Conservation (phyloP, 208 protist species). For the Porcisia hertigi region DNA sequence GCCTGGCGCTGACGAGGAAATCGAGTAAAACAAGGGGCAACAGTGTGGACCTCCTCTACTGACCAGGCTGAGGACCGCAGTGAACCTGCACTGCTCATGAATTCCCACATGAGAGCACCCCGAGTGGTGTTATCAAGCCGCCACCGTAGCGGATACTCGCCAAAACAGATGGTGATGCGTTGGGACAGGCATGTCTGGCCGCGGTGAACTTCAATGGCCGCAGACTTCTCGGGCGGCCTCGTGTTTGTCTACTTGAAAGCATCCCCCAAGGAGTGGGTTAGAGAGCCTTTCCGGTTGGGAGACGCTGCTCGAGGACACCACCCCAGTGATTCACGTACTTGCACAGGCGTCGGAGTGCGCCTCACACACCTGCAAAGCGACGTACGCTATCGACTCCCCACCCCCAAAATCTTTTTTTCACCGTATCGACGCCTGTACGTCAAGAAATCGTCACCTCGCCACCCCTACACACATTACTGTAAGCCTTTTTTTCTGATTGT, state of each 20-base stretch:
- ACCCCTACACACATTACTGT: neutral
- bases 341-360: neutral
- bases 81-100: constrained; percentile 44
- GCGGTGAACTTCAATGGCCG: neutral
- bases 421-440: neutral
- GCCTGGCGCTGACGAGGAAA: constrained; percentile 1
- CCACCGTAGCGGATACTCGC: neutral
- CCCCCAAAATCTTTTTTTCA: neutral
- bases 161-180: neutral
- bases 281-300: neutral
- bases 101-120: constrained; percentile 25
- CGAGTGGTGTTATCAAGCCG: neutral
- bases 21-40: constrained; percentile 17
- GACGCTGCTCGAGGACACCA: neutral
- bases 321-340: neutral
- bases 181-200: neutral
- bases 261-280: neutral
- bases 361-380: neutral
- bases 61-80: constrained; percentile 39
- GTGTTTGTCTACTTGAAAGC: neutral
- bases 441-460: neutral
- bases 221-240: neutral
- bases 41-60: constrained; percentile 16
- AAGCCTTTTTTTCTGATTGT: neutral
- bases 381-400: neutral